phyloP scores from a whole-genome alignment of 805 yeast species.

The Candida namnaoensis region DNA sequence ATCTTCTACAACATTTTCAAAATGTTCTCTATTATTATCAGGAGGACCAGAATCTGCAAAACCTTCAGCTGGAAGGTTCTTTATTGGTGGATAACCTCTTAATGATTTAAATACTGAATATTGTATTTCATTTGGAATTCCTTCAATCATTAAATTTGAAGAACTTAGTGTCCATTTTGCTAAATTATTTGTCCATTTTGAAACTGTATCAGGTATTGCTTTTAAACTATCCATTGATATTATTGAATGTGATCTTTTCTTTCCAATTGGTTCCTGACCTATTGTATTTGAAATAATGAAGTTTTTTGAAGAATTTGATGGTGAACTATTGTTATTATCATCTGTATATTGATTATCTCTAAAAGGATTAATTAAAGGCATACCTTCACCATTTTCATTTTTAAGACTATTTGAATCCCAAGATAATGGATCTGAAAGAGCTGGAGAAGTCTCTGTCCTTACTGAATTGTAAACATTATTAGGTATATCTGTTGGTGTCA shows the following conservation, averaged over 20 bases:
- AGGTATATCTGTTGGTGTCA: slow-evolving; percentile 7
- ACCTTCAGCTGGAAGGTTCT: slow-evolving; percentile 19
- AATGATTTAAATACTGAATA: slow-evolving; percentile 46
- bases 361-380: too few species aligned
- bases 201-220: slow-evolving; percentile 12
- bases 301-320: too few species aligned
- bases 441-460: not conserved
- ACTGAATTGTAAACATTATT: not conserved
- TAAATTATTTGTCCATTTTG: slow-evolving; percentile 19
- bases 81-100: slow-evolving; percentile 18
- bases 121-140: slow-evolving; percentile 33
- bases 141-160: slow-evolving; percentile 7
- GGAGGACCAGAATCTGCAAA: slow-evolving; percentile 17
- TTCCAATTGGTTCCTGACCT: not conserved
- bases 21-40: slow-evolving; percentile 15
- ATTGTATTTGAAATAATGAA: not conserved
- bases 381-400: too few species aligned
- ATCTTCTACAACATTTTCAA: slow-evolving; percentile 30
- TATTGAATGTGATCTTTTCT: slow-evolving; percentile 11
- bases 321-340: slow-evolving; percentile 2
- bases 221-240: slow-evolving; percentile 14
- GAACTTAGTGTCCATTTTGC: slow-evolving; percentile 17
- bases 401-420: too few species aligned
- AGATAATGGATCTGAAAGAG: too few species aligned
- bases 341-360: not conserved